Evolutionary conservation across 2,329 filamentous ascomycete species (phyloP).

Genomic region (Paracamarosporium sp.): DNA sequence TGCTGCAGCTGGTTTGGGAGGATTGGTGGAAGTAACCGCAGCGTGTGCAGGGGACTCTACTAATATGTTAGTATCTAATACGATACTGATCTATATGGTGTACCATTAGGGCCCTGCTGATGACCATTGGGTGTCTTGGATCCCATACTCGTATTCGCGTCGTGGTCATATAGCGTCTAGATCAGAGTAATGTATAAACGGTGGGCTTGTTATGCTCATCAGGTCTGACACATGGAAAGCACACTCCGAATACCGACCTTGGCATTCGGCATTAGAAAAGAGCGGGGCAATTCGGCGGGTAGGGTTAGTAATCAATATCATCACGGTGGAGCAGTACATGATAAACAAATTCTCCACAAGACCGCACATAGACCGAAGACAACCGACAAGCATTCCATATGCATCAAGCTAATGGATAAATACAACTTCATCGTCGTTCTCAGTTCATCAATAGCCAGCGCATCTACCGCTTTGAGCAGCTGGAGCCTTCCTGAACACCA

Average conservation of each 20-base stretch:
- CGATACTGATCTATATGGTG: background rate
- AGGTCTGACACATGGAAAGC: background rate
- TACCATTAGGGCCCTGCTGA: slow-evolving; percentile 42
- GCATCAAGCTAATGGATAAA: too few species aligned
- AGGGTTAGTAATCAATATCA: background rate
- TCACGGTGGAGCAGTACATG: background rate
- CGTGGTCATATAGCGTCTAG: slow-evolving; percentile 13
- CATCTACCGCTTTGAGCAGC: too few species aligned
- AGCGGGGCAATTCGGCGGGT: background rate
- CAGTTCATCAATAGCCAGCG: too few species aligned
- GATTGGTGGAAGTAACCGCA: slow-evolving; percentile 37
- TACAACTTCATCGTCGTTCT: too few species aligned
- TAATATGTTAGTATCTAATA: slow-evolving; percentile 23
- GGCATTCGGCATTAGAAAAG: background rate
- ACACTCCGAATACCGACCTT: slow-evolving; percentile 1
- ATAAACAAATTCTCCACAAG: background rate
- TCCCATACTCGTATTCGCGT: slow-evolving; percentile 36
- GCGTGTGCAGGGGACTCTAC: slow-evolving; percentile 33
- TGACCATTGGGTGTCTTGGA: slow-evolving; percentile 48
- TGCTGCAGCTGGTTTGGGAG: slow-evolving; percentile 41
- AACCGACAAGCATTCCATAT: too few species aligned
- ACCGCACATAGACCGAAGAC: too few species aligned
- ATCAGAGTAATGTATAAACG: background rate
- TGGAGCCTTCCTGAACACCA: too few species aligned
- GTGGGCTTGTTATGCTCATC: background rate